Evolutionary conservation across 257 asterid species (phyloP), one percentile per base, ranked within the genome.

Genomic region (Nyctanthes arbortristis): DNA sequence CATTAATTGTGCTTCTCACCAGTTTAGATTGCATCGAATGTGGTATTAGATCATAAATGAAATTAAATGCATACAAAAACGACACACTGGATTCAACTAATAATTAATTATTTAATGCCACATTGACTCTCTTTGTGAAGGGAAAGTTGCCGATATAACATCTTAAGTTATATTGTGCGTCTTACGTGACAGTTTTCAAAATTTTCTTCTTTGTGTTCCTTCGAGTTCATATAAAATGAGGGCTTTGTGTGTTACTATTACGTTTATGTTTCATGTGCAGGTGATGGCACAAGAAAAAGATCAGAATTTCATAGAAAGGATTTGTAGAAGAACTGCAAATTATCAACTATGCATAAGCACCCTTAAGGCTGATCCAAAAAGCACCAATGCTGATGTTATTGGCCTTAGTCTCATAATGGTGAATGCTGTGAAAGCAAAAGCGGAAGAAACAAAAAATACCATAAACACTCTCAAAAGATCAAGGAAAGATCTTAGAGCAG

Each of bases 271-370:
- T 22, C 58, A 49, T 18, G 29, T 49, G 3, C 58, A 49, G 20
- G 35, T 22, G 4, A 12, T 73, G 75, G 35, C 64, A 30, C 70
- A 72, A 25, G 59, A 74, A 0, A 74, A 72, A 20, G 77, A 66
- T 59, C 71, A 58, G 32, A 63, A 34, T 60, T 77, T 82, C 65
- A 67, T 87, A 13, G 82, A 82, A 55, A 62, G 40, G 45, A 75
- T 93, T 4, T 89, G 95, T 76, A 73, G 14, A 40, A 74, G 63
- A 74, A 85, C 92, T 55, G 84, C 90, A 7, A 72, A 87, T 65
- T 89, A 85, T 78, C 62, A 72, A 1, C 96, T 89, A 30, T 85
- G 93, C 83, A 4, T 81, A 73, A 33, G 79, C 77, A 79, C 71
- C 37, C 78, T 81, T 66, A 60, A 13, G 31, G 79, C 70, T 10